Percentiles rank a stretch among this genome's conserved stretches.
Conservation (phyloP, 73 alveolate species). For the Paramecium bursaria region DNA sequence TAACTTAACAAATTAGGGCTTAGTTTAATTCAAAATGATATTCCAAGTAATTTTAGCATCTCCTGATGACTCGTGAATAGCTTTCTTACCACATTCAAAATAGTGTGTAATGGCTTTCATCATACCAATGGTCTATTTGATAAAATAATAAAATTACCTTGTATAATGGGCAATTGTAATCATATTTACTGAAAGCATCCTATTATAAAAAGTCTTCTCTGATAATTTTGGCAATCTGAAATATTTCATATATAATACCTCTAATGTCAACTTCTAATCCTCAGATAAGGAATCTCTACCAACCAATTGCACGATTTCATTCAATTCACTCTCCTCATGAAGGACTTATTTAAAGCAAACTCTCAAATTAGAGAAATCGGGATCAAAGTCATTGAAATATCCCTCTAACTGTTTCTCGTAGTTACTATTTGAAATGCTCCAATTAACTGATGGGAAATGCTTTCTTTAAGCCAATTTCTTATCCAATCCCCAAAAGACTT, state of each 20-base stretch:
- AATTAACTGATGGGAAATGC: conserved; percentile 99
- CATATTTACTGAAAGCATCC: conserved; percentile 96
- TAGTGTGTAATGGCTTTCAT: conserved; percentile 88
- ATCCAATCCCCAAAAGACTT: conserved; percentile 98
- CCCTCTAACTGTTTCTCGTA: conserved; percentile 91
- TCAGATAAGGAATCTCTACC: conserved; percentile 99
- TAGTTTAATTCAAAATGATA: conserved; percentile 73
- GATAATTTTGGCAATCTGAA: conserved; percentile 89
- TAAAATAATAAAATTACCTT: too few species aligned
- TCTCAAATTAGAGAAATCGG: conserved; percentile 96
- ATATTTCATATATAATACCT: conserved; percentile 63
- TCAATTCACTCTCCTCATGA: conserved; percentile 97
- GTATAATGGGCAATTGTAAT: conserved; percentile 95
- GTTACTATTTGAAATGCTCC: conserved; percentile 97
- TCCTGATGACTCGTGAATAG: conserved; percentile 84
- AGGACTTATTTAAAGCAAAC: conserved; percentile 90
- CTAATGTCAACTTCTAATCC: conserved; percentile 95
- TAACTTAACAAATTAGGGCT: conserved; percentile 77
- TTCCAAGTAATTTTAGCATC: conserved; percentile 89
- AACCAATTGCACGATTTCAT: conserved; percentile 99
- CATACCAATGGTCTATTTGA: conserved; percentile 97
- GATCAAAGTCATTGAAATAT: conserved; percentile 92
- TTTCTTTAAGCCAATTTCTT: conserved; percentile 99
- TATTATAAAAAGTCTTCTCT: conserved; percentile 98
- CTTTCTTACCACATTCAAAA: conserved; percentile 86